These are phyloP conservation scores for Neoascochyta sp. DNA, from an alignment of 2,329 filamentous ascomycete species.

Conservation along the genomic window DNA sequence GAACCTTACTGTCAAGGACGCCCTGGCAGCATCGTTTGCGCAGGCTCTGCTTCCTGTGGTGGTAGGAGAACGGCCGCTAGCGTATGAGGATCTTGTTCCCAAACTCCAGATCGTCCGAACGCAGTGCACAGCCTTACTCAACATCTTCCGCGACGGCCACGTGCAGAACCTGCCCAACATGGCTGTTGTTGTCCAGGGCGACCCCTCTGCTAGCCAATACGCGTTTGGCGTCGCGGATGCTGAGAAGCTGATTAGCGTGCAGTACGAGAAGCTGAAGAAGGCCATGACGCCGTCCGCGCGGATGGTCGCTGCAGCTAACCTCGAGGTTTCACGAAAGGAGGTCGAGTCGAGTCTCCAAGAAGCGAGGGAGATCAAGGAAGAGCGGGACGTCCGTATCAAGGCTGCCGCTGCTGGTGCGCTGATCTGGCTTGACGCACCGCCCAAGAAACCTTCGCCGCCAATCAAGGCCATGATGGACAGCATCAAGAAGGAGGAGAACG, in stretches of 20 bases:
- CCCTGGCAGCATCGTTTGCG: slow-evolving; percentile 58
- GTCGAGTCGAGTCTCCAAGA: slow-evolving; percentile 72
- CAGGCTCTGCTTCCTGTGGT: slow-evolving; percentile 68
- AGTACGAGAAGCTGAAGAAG: slow-evolving; percentile 86
- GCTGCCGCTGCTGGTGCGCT: slow-evolving; percentile 83
- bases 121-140: slow-evolving; percentile 85
- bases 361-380: slow-evolving; percentile 72
- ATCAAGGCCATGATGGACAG: slow-evolving; percentile 99
- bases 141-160: slow-evolving; percentile 74
- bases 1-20: slow-evolving; percentile 40
- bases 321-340: slow-evolving; percentile 71
- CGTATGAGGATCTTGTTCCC: slow-evolving; percentile 86
- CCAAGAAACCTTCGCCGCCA: slow-evolving; percentile 87
- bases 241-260: slow-evolving; percentile 78
- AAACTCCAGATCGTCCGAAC: slow-evolving; percentile 85
- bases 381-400: slow-evolving; percentile 79
- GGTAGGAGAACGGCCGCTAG: slow-evolving; percentile 73
- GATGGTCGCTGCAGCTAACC: slow-evolving; percentile 73
- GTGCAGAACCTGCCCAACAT: slow-evolving; percentile 67
- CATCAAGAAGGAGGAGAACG: slow-evolving; percentile 89
- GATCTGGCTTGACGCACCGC: slow-evolving; percentile 79
- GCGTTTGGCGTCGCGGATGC: slow-evolving; percentile 87
- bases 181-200: slow-evolving; percentile 89
- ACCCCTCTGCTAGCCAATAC: slow-evolving; percentile 83
- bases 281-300: slow-evolving; percentile 83